Base-by-base conservation (phyloP, 768 basidiomycete species). In the Leccinum boreale region DNA sequence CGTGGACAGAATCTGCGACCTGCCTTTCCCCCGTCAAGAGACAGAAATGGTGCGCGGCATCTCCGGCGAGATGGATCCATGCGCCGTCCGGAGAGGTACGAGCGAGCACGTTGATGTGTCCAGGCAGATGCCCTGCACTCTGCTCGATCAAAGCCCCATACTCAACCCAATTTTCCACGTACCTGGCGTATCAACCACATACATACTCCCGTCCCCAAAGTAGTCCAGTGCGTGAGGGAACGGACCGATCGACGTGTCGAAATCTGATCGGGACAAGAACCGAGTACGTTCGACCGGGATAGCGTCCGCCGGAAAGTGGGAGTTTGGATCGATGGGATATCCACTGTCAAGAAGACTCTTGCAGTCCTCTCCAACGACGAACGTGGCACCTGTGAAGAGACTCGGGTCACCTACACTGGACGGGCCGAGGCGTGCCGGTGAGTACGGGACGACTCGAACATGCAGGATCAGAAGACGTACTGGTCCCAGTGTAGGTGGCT, bases 401-500 rank as follows among this genome's bases (percentile, higher is more conserved):
- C 62, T 48, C 5, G 75, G 67, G 61, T 84, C 73, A 2, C 83
- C 84, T 48, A 78, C 66, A 65, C 62, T 62, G 51, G 4, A n/a
- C 24, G 24, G 29, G 51, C 14, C 47, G 36, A 9, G 23, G 24
- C 26, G 19, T 24, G 12, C 23, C 3, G 23, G 4, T 55, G 53
- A 55, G 33, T 17, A 55, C n/a, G 14, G 14, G 14, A 48, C 33
- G 31, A 11, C 28, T n/a, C 15, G 31, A 12, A 14, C 14, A 21
- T 42, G 51, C 7, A 14, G 17, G 19, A 11, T 9, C 19, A 19
- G 12, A 6, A 29, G 9, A 57, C 57, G 12, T 52, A 62, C 63
- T 74, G 69, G 64, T 85, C 83, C 63, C 76, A 84, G 64, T 84
- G 81, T 50, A 78, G 60, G 65, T 85, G 84, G 19, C 79, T 80